Evolutionary conservation across 2,329 filamentous ascomycete genomes (phyloP), one percentile per base, ranked within the genome.

Genomic region (Albophoma yamanashiensis): DNA sequence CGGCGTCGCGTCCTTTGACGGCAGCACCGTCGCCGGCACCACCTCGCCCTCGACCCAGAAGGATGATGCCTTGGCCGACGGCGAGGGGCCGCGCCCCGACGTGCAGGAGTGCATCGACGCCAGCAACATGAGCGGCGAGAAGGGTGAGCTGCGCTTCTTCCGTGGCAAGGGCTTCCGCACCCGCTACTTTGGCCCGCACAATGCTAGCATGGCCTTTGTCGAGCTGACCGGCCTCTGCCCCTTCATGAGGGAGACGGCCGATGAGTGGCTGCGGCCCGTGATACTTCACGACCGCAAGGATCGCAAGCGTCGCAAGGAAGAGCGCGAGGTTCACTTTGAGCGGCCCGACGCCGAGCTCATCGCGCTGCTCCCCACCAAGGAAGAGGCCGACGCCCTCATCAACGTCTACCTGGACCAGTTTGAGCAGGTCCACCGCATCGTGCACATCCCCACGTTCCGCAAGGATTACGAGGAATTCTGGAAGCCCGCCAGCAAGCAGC

Each of bases 201-300:
- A 84, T 64, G 81, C 82, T 53, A 84, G 79, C 71, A 81, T 84
- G 71, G 82, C 83, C 14, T 82, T 85, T 66, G 78, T 80, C 57
- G 82, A 84, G 74, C 73, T 82, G 65, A 79, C 80, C 2, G 82
- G 83, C 2, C 74, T 86, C 55, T 81, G 78, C 55, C 79, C 81
- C 17, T 85, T 85, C 61, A 85, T 86, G 83, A 81, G 79, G 64
- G 82, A 85, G 71, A 85, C 82, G 0, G 82, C 82, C 12, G 81
- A 84, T 58, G 81, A 85, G 67, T 85, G 82, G 81, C 75, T 86
- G 59, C 77, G 79, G 58, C 82, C 83, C 9, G 78, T 85, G 53
- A 81, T 82, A 43, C 76, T 83, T 34, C 79, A 82, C 63, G 74
- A 78, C 50, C 75, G 76, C 64, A 84, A 85, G 71, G 82, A 85